Base-by-base conservation (phyloP, 768 basidiomycete genomes). In the Leucosporidium scottii region DNA sequence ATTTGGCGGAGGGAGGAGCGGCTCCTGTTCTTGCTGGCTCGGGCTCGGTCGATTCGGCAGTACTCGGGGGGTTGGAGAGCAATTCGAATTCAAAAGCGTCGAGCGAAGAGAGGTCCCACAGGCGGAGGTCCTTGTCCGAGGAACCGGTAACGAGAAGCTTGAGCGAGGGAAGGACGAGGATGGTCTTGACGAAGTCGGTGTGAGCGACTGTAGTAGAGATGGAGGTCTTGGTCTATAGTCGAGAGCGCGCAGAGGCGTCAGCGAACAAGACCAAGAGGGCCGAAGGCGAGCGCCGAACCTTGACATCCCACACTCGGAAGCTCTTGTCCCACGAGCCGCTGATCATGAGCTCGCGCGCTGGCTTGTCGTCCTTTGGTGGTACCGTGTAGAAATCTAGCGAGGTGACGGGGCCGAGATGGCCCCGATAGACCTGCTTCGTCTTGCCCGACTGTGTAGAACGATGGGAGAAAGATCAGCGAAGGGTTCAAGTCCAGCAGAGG, bases 311-410 rank as follows among this genome's bases (percentile, higher is more conserved):
- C 9, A 93, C 65, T 77, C 85, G 88, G 78, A 99, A 90, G 0
- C 86, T 86, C 91, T 97, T 87, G 77, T 99, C 96, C 96, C 96
- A 99, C 56, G 93, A 93, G 27, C 90, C 93, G 54, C 90, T 91
- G 70, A 98, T 83, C 48, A 99, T 79, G 12, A 88, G 77, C 69
- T 82, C 81, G 18, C 76, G 78, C 65, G 82, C 79, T 20, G 81
- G 79, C 17, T 81, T 79, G 30, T 73, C 68, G 15, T 44, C 39
- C 39, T 44, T 44, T 44, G 39, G 12, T 34, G 57, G 57, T 25
- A 59, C 25, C 12, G 67, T 68, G 49, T 71, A 75, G 74, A 97
- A 87, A 9, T 86, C 85, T 39, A 99, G 79, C 44, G 83, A 85
- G 4, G 93, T 93, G 58, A 93, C 90, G 44, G 94, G 94, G 8